Base-by-base conservation (phyloP, 2,329 filamentous ascomycete genomes). In the Penicillium rolfsii region DNA sequence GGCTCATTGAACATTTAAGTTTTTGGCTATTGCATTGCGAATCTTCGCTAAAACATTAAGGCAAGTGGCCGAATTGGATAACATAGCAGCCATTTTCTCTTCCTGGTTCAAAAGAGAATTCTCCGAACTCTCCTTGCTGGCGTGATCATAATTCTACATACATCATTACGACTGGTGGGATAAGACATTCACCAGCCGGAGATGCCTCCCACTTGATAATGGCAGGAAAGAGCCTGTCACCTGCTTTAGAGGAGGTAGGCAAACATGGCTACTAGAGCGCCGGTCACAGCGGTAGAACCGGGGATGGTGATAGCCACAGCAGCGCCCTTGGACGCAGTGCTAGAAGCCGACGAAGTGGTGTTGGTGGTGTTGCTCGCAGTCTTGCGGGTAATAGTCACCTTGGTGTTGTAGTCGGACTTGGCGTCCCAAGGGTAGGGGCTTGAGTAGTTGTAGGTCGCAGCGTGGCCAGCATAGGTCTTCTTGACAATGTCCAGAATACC, bases 381-480 rank as follows among this genome's bases (percentile, higher is more conserved):
- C 53, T 64, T 63, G 40, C 67, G 72, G 35, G 66, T 74, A 14
- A 66, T 67, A 26, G 69, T 74, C 36, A 74, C 71, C 52, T 72
- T 64, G 22, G 61, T 57, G 38, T 70, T 70, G 62, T 70, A 70
- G 33, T 60, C 50, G 19, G 54, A 36, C 50, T 64, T 63, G 5
- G 53, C 19, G 28, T 63, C 53, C 59, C 61, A 66, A 1, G 67
- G 67, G 58, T 59, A 70, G n/a, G 74, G 75, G 52, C 64, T 72
- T 48, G 70, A 71, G 66, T 77, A 76, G 64, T 76, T 73, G 62
- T 73, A 72, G 16, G 71, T 73, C 2, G 75, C 59, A 3, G 58
- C 57, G 11, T 67, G 41, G 7, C 64, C 45, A 30, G 66, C 67
- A 49, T 67, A 77, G 46, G 71, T 75, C 55, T 72, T 58, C 66